Conservation (phyloP, 768 basidiomycete species). For the Mycena polygramma region DNA sequence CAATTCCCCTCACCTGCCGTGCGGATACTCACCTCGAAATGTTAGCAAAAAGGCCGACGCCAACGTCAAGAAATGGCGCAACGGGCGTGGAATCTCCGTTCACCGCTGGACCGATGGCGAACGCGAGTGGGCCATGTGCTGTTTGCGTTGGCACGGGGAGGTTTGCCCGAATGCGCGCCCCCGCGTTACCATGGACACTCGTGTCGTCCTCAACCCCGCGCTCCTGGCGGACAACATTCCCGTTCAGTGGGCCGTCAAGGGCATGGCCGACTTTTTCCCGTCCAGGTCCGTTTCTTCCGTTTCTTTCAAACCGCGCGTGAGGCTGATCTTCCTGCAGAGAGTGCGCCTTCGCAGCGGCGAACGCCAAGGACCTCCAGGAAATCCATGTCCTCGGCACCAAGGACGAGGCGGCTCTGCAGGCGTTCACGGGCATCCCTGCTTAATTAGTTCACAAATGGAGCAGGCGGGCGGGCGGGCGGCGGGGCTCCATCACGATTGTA, state of each 20-base stretch:
- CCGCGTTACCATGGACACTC: not conserved
- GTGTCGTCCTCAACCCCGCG: conserved; percentile 1
- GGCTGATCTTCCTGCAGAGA: too few species aligned
- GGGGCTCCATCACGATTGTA: too few species aligned
- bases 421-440: not conserved
- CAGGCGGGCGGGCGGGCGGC: not conserved
- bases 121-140: not conserved
- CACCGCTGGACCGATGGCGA: not conserved
- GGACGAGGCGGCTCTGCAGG: not conserved
- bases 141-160: not conserved
- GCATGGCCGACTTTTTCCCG: not conserved
- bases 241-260: not conserved
- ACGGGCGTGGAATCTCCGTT: not conserved
- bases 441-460: not conserved
- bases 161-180: not conserved
- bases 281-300: not conserved
- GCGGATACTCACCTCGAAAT: too few species aligned
- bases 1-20: not conserved
- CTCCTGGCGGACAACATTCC: not conserved
- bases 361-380: not conserved
- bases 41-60: not conserved
- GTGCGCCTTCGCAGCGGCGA: not conserved
- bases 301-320: too few species aligned
- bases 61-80: not conserved
- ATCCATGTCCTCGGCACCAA: conserved; percentile 1